phyloP scores from a whole-genome alignment of 257 asterid species.

The Voacanga thouarsii region DNA sequence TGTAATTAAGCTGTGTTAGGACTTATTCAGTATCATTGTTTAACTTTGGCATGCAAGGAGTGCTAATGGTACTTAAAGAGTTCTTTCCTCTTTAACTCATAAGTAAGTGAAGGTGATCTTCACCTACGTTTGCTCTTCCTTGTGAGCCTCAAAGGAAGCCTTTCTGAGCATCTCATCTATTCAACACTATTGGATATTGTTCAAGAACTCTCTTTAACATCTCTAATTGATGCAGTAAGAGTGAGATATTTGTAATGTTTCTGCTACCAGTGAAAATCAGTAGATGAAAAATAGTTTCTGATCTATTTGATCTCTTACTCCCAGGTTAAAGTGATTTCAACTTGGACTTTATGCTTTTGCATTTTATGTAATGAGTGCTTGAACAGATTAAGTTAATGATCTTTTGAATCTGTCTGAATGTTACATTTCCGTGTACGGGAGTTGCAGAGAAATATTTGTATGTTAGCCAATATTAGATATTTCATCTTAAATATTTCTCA shows the following conservation, averaged over 20 bases:
- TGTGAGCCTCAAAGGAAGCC: not conserved
- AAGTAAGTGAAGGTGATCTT: not conserved
- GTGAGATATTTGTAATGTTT: not conserved
- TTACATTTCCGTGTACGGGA: not conserved
- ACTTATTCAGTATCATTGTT: not conserved
- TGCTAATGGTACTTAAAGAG: not conserved
- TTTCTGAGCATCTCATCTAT: not conserved
- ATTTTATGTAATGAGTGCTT: not conserved
- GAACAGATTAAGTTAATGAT: slow-evolving; percentile 3
- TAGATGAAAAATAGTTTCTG: not conserved
- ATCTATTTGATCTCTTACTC: not conserved
- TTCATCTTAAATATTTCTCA: slow-evolving; percentile 2
- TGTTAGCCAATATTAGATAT: not conserved
- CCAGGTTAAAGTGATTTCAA: not conserved
- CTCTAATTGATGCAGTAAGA: not conserved
- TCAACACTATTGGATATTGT: not conserved
- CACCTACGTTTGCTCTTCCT: too few relatives aligned
- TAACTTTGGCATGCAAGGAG: not conserved
- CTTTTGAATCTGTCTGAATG: not conserved
- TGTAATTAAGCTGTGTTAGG: not conserved
- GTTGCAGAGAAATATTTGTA: not conserved
- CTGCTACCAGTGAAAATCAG: not conserved
- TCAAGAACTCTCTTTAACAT: not conserved
- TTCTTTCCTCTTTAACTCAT: too few relatives aligned
- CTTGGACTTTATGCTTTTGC: not conserved